Percentiles rank a stretch among this genome's conserved stretches.
Conservation (phyloP, 345 rosid genomes). For the Carallia pectinifolia region DNA sequence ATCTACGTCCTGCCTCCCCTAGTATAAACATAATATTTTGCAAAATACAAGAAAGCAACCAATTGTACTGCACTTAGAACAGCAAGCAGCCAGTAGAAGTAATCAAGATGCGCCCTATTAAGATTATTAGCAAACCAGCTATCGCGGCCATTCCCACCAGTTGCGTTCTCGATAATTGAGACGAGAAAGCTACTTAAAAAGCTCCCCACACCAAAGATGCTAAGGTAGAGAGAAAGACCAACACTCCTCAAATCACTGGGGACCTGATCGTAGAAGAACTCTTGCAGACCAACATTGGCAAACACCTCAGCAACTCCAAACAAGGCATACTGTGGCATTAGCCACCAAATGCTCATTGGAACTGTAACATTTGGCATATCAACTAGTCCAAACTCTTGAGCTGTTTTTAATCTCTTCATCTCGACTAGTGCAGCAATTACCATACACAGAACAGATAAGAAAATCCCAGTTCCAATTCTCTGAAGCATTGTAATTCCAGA, state of each 20-base stretch:
- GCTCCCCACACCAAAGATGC: slow-evolving; percentile 18
- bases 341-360: slow-evolving; percentile 20
- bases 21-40: slow-evolving; percentile 10
- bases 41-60: slow-evolving; percentile 12
- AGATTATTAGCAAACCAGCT: slow-evolving; percentile 19
- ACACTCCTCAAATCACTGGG: slow-evolving; percentile 13
- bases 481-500: slow-evolving; percentile 19
- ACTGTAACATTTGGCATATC: slow-evolving; percentile 5
- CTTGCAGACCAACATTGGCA: slow-evolving; percentile 16
- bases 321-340: slow-evolving; percentile 17
- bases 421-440: slow-evolving; percentile 13
- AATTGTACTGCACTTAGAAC: slow-evolving; percentile 2
- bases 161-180: slow-evolving; percentile 7
- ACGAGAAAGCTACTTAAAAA: slow-evolving; percentile 20
- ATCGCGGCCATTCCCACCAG: not conserved
- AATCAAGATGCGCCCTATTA: slow-evolving; percentile 20
- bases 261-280: slow-evolving; percentile 18
- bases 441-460: slow-evolving; percentile 12
- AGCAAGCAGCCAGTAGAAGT: slow-evolving; percentile 17
- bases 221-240: slow-evolving; percentile 16
- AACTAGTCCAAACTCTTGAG: not conserved
- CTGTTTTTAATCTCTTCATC: slow-evolving; percentile 14
- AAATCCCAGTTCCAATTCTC: slow-evolving; percentile 21
- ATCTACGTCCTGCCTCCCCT: not conserved
- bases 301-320: slow-evolving; percentile 19